Base-by-base conservation (phyloP, 2,329 filamentous ascomycete genomes). In the Kalaharituber pfeilii region DNA sequence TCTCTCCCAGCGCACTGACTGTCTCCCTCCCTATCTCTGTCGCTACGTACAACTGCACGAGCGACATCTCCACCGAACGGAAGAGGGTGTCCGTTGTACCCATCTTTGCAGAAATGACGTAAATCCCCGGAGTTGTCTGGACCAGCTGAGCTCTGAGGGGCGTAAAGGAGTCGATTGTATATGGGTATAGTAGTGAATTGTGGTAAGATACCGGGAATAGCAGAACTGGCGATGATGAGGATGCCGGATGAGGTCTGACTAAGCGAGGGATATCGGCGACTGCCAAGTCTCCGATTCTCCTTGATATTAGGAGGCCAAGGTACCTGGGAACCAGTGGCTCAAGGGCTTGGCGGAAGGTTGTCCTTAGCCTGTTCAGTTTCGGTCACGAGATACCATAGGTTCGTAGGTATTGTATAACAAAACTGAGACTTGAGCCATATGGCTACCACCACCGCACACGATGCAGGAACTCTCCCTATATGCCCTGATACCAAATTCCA, bases 21-120 rank as follows among this genome's bases (percentile, higher is more conserved):
- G 95, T 89, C 74, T 98, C 93, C 67, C 91, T 81, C 65, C 91
- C 89, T 64, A 98, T 96, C 76, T 98, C 91, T 69, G 95, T 96
- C 67, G 91, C 86, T 66, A 98, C 93, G 73, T 96, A 98, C 67
- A 98, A 83, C 81, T 98, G 91, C 67, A 94, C 94, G 82, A 98
- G 83, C 77, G 87, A 95, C 91, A 98, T 98, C 72, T 95, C 86
- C 85, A 87, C 86, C 69, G 91, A 98, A 78, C 93, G 89, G 81
- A 98, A 96, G 75, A 95, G 85, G 71, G 88, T 94, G 73, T 96
- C 87, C 73, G 86, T 73, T 69, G 73, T 71, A 70, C 78, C 78
- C 80, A 82, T 83, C 61, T 62, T 70, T 67, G 42, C 22, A 22
- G 42, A 20, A 5, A 3, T 2, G 42, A 39, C 15, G 42, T 47